Conservation (phyloP, 2,329 filamentous ascomycete species). For the Tolypocladium guangdongense region DNA sequence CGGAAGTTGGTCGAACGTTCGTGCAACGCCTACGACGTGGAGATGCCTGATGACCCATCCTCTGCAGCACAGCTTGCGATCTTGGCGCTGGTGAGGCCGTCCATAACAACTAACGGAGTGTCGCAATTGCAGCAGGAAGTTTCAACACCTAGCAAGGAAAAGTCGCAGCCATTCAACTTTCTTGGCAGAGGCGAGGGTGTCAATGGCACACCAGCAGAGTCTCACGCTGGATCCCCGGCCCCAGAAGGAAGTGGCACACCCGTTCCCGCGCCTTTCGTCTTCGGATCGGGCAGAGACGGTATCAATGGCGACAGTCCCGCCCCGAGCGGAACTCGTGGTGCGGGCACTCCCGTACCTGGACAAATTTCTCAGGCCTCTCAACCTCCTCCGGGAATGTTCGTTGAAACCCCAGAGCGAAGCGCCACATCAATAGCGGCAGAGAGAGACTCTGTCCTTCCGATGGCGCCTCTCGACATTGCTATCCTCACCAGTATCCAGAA, state of each 20-base stretch:
- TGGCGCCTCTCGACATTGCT: conserved; percentile 76
- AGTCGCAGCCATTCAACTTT: conserved; percentile 56
- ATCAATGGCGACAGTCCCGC: conserved; percentile 40
- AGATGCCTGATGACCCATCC: conserved; percentile 75
- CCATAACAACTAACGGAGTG: conserved; percentile 35
- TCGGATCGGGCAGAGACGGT: conserved; percentile 34
- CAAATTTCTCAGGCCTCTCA: conserved; percentile 19
- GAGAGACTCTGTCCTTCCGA: conserved; percentile 70
- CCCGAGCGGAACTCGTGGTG: conserved; percentile 40
- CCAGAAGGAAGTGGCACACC: conserved; percentile 69
- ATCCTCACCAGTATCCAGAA: conserved; percentile 85
- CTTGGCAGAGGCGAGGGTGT: conserved; percentile 56
- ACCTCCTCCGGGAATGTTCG: conserved; percentile 33
- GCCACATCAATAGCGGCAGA: conserved; percentile 49
- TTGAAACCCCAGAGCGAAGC: conserved; percentile 39
- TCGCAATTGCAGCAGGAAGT: conserved; percentile 33
- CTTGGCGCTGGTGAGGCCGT: conserved; percentile 48
- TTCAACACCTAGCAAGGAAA: conserved; percentile 52
- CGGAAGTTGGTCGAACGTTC: conserved; percentile 77
- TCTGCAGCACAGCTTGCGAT: conserved; percentile 72
- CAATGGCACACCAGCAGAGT: conserved; percentile 72
- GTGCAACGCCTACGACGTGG: conserved; percentile 86
- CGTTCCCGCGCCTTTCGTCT: conserved; percentile 43
- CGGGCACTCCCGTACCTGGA: conserved; percentile 30
- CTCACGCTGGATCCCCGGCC: conserved; percentile 76